Evolutionary conservation across 1,139 yeast genomes (phyloP).

Genomic region (Yamadazyma mexicana): DNA sequence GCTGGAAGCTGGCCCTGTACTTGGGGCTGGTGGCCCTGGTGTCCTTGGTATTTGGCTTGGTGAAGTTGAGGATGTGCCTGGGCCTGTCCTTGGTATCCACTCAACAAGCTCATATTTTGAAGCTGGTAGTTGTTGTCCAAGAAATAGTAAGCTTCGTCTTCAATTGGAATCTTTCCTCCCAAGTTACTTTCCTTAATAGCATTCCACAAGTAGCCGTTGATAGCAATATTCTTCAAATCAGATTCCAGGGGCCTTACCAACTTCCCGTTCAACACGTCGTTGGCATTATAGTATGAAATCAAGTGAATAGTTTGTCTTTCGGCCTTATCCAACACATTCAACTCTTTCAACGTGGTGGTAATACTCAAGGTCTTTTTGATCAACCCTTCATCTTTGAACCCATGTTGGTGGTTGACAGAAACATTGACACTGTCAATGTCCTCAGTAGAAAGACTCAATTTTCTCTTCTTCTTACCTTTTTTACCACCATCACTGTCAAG

Average conservation of each 20-base stretch:
- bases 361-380: constrained; percentile 81
- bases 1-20: constrained; percentile 1
- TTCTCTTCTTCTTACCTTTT: constrained; percentile 32
- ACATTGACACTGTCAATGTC: constrained; percentile 12
- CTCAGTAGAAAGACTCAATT: constrained; percentile 15
- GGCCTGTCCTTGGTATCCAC: constrained; percentile 6
- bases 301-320: constrained; percentile 63
- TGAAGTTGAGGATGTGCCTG: constrained; percentile 6
- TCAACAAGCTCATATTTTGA: constrained; percentile 36
- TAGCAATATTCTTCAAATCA: constrained; percentile 49
- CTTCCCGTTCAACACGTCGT: constrained; percentile 63
- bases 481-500: constrained; percentile 6
- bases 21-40: not conserved
- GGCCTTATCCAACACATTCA: constrained; percentile 23
- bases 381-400: constrained; percentile 73
- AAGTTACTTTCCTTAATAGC: constrained; percentile 61
- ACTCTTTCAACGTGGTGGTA: constrained; percentile 38
- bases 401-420: constrained; percentile 45
- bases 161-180: constrained; percentile 55
- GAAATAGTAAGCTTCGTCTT: constrained; percentile 53
- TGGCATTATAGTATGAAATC: constrained; percentile 74
- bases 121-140: constrained; percentile 49
- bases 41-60: constrained; percentile 4
- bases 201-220: constrained; percentile 60
- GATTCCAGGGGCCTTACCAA: constrained; percentile 61